Evolutionary conservation across 345 rosid species (phyloP).

Genomic region (Psidium guajava): DNA sequence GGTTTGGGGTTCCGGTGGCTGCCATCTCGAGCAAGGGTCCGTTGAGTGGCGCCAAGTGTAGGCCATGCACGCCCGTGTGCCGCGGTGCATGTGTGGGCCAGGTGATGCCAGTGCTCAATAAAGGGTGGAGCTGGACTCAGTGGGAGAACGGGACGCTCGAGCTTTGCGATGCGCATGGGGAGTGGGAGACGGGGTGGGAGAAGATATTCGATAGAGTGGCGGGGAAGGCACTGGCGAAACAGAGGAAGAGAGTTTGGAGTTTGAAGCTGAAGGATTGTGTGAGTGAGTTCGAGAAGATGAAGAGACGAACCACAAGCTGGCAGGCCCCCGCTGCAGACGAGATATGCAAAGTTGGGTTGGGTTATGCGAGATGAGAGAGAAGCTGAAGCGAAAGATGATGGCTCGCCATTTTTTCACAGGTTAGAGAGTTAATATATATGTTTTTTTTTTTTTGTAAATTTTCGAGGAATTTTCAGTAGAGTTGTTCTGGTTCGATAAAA

Average conservation of each 20-base stretch:
- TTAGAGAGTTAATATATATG: background rate
- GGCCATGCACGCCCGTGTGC: constrained; percentile 67
- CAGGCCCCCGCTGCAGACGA: constrained; percentile 53
- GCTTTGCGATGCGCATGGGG: constrained; percentile 66
- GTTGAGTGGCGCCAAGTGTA: constrained; percentile 82
- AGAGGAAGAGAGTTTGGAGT: constrained; percentile 28
- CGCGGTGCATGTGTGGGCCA: constrained; percentile 39
- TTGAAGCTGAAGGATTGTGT: constrained; percentile 36
- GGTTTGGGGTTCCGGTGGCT: constrained; percentile 74
- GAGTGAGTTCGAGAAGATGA: constrained; percentile 45
- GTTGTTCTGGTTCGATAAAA: background rate
- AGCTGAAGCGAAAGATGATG: background rate
- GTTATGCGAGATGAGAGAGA: background rate
- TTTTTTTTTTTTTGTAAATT: background rate
- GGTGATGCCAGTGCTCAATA: constrained; percentile 35
- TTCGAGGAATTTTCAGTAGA: background rate
- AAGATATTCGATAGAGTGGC: constrained; percentile 37
- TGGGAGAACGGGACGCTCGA: constrained; percentile 51
- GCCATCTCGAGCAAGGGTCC: constrained; percentile 75
- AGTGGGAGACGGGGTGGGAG: constrained; percentile 78
- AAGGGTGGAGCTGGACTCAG: constrained; percentile 83
- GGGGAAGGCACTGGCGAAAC: constrained; percentile 34
- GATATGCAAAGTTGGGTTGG: constrained; percentile 43
- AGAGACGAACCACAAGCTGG: constrained; percentile 33
- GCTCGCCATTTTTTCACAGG: background rate